Evolutionary conservation across 73 alveolate species (phyloP).

Genomic region (Breviolum minutum): DNA sequence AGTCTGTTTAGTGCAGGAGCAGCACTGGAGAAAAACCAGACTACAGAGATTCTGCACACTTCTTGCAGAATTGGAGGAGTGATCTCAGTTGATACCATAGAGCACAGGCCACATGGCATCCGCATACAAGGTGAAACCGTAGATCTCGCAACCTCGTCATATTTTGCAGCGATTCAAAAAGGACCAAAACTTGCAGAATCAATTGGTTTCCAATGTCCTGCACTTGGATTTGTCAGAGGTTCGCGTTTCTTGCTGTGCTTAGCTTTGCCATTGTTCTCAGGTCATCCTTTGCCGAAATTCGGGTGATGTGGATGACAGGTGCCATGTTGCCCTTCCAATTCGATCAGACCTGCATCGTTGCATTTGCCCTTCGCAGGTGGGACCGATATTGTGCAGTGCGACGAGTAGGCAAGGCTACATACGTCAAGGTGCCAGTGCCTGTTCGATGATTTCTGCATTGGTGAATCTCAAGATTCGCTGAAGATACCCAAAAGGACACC

Average conservation of each 20-base stretch:
- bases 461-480: background rate
- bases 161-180: background rate
- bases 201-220: constrained; percentile 63
- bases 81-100: background rate
- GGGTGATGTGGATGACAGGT: constrained; percentile 93
- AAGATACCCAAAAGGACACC: background rate
- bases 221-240: background rate
- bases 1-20: constrained; percentile 28
- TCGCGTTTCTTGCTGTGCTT: background rate
- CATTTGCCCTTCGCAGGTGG: constrained; percentile 22
- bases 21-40: constrained; percentile 86
- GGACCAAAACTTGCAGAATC: constrained; percentile 90
- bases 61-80: constrained; percentile 68
- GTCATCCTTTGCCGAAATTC: constrained; percentile 93
- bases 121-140: background rate
- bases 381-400: constrained; percentile 92
- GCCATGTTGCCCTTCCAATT: background rate
- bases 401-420: constrained; percentile 94
- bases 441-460: no score
- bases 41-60: constrained; percentile 76
- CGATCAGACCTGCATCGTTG: background rate
- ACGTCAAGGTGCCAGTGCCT: constrained; percentile 19
- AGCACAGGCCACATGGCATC: background rate
- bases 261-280: background rate
- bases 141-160: no score